Percentiles rank a stretch among this genome's conserved stretches.
Evolutionary conservation across 73 alveolate genomes (phyloP).

Genomic region (Blepharisma stoltei): DNA sequence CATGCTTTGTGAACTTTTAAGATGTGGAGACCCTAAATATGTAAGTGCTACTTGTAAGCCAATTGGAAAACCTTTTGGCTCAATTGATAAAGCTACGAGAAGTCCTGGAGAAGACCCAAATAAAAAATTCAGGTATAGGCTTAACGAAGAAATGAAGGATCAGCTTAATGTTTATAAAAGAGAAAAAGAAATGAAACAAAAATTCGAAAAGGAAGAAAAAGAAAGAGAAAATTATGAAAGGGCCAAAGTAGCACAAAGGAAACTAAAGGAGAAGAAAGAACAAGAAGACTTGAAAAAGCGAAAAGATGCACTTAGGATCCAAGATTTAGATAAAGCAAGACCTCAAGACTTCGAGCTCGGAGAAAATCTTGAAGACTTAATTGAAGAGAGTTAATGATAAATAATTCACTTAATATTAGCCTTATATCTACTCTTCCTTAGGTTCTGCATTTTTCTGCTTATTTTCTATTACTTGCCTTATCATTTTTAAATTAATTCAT

Average conservation of each 20-base stretch:
- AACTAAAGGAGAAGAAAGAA: constrained; percentile 13
- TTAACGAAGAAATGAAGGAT: neutral
- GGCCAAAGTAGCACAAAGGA: neutral
- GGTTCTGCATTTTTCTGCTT: too few species aligned
- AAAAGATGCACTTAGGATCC: constrained; percentile 3
- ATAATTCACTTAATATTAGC: too few species aligned
- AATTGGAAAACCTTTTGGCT: constrained; percentile 24
- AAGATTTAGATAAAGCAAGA: constrained; percentile 6
- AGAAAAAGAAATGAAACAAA: neutral
- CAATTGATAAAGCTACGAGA: too few species aligned
- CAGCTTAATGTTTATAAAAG: neutral
- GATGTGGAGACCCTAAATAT: neutral
- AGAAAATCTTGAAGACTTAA: constrained; percentile 1
- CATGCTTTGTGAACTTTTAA: constrained; percentile 7
- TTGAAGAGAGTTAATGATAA: neutral
- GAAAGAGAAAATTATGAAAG: neutral
- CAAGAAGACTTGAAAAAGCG: constrained; percentile 6
- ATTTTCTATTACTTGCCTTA: too few species aligned
- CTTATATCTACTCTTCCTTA: too few species aligned
- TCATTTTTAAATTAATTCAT: too few species aligned
- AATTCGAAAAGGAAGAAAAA: neutral
- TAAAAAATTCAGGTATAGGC: neutral
- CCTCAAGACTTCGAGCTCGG: neutral
- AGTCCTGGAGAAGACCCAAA: neutral
- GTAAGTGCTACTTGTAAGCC: neutral